Evolutionary conservation across 768 basidiomycete genomes (phyloP).

Genomic region (Pisolithus albus): DNA sequence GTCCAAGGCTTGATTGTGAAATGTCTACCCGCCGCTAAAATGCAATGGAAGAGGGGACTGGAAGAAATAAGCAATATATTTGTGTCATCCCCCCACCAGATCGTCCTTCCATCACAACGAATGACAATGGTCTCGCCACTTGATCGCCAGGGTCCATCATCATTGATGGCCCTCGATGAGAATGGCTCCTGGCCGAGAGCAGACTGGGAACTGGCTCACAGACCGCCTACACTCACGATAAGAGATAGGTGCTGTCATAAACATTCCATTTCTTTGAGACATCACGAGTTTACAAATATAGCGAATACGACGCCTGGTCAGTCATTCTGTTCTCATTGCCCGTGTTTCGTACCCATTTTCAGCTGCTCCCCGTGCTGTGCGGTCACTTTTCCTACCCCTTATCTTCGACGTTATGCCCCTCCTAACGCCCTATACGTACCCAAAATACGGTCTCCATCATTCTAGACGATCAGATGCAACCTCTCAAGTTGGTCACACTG

Average conservation of each 20-base stretch:
- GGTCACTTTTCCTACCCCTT: conserved; percentile 23
- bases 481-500: conserved; percentile 4
- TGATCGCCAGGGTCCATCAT: conserved; percentile 29
- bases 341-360: background rate
- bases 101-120: conserved; percentile 16
- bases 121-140: conserved; percentile 8
- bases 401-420: conserved; percentile 6
- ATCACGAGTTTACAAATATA: background rate
- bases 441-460: conserved; percentile 7
- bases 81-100: conserved; percentile 11
- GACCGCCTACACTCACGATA: background rate
- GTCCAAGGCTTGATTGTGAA: conserved; percentile 13
- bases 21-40: conserved; percentile 25
- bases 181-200: conserved; percentile 16
- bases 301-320: background rate
- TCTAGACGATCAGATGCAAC: conserved; percentile 6
- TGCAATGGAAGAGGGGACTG: conserved; percentile 25
- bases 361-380: conserved; percentile 21
- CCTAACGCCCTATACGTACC: conserved; percentile 2
- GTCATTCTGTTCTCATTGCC: conserved; percentile 6
- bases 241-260: background rate
- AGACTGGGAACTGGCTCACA: background rate
- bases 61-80: conserved; percentile 19
- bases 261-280: background rate
- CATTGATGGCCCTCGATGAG: conserved; percentile 21